These are phyloP conservation scores for Chaetothyriales sp. DNA, from an alignment of 2,329 filamentous ascomycete genomes.

Conservation along the genomic window DNA sequence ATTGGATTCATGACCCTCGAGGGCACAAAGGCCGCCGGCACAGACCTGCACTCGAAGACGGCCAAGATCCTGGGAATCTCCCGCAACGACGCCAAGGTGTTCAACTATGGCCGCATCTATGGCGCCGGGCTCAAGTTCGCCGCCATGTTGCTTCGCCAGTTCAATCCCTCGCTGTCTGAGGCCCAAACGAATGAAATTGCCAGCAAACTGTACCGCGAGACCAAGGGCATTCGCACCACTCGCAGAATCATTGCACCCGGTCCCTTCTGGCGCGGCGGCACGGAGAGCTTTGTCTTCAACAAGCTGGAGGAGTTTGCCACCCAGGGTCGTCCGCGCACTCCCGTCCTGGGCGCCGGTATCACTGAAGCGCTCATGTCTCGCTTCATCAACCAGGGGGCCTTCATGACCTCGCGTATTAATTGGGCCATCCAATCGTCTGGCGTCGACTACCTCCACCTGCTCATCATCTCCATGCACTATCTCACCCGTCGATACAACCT, in stretches of 20 bases:
- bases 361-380: constrained; percentile 85
- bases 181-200: constrained; percentile 61
- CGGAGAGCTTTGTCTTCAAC: constrained; percentile 96
- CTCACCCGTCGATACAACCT: constrained; percentile 73
- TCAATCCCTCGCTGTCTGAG: constrained; percentile 75
- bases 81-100: constrained; percentile 88
- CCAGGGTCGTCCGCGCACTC: constrained; percentile 77
- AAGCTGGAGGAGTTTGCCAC: constrained; percentile 95
- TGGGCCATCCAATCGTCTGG: constrained; percentile 98
- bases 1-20: constrained; percentile 99
- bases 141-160: constrained; percentile 74
- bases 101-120: constrained; percentile 98
- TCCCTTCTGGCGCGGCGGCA: constrained; percentile 88
- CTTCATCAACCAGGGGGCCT: constrained; percentile 75
- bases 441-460: constrained; percentile 88
- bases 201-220: constrained; percentile 66
- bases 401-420: constrained; percentile 92
- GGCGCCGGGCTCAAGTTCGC: constrained; percentile 95
- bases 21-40: constrained; percentile 84
- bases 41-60: constrained; percentile 86
- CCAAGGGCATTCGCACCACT: constrained; percentile 76
- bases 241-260: constrained; percentile 53
- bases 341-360: constrained; percentile 84
- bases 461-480: constrained; percentile 91
- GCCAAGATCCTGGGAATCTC: constrained; percentile 86